Base-by-base conservation (phyloP, 164 flowering plant species). In the Amborella trichopoda region DNA sequence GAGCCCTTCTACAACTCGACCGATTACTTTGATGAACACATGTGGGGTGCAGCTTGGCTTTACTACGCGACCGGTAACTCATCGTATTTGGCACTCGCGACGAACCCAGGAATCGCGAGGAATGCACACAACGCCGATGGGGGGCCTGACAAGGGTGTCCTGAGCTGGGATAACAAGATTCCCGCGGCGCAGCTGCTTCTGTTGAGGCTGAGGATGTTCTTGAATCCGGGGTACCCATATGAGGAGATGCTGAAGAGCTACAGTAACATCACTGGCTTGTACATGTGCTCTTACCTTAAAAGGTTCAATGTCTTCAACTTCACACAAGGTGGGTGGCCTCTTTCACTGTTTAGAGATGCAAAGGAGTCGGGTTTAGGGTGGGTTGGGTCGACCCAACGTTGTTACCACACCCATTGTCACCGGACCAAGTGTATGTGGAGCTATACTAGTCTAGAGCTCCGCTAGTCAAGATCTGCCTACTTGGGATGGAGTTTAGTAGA, bases 1-100 rank as follows among this genome's bases (percentile, higher is more conserved):
- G 79, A 63, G 10, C 55, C 54, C 0, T 76, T 32, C 43, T 88
- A 88, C 54, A 84, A 80, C 48, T 83, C 96, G 3, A 67, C 79
- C 0, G 76, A 76, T 13, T 78, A 73, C 62, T 81, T 28, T 11
- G 96, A 88, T 19, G 97, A 88, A 66, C 73, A 70, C 71, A 76
- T 88, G 77, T 88, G 97, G 97, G 81, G 84, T 0, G 68, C 75
- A 0, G 69, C 91, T 0, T 88, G 97, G 94, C 30, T 88, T 56
- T 84, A 67, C 58, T 88, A 76, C 37, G 89, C 97, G 3, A 81
- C 89, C 0, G 97, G 97, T 2, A 88, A 88, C 43, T 20, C 21
- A 0, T 55, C 41, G 27, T 84, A 81, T 49, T 27, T 81, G 1
- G n/a, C 60, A 0, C 43, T 76, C 24, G 94, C 91, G 0, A 88